A percentile compares a stretch with the other conserved stretches of the same genome.
These are phyloP conservation scores for Microglena sp. DNA, from an alignment of 139 green algal species.

Conservation along the genomic window DNA sequence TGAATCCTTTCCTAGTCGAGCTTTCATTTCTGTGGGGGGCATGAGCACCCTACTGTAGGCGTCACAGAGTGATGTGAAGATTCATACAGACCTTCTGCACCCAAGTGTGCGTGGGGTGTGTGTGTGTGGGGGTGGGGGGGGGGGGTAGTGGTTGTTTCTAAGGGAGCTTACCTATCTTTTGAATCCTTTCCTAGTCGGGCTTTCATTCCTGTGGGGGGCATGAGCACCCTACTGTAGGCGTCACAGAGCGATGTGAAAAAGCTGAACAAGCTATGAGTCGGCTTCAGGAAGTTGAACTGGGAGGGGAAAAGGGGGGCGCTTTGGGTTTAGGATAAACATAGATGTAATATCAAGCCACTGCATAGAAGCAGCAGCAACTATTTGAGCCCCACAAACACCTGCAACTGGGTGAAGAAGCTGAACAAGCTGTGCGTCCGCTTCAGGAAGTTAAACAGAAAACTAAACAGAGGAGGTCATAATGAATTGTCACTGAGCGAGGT, in stretches of 20 bases:
- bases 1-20: too few relatives aligned
- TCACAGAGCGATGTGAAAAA: constrained; percentile 91
- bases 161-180: constrained; percentile 43
- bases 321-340: too few relatives aligned
- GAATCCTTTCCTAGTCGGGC: constrained; percentile 55
- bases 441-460: constrained; percentile 85
- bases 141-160: background rate
- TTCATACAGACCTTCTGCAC: too few relatives aligned
- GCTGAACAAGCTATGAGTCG: constrained; percentile 83
- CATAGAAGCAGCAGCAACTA: too few relatives aligned
- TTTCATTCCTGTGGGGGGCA: constrained; percentile 70
- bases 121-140: background rate
- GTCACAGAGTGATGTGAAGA: constrained; percentile 79
- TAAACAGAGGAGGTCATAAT: background rate
- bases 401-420: constrained; percentile 91
- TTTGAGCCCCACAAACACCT: too few relatives aligned
- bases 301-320: constrained; percentile 4
- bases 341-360: too few relatives aligned
- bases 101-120: background rate
- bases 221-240: constrained; percentile 87
- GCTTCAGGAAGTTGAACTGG: constrained; percentile 94
- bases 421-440: constrained; percentile 92
- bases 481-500: constrained; percentile 78
- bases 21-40: constrained; percentile 66
- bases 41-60: constrained; percentile 90